Evolutionary conservation across 2,329 filamentous ascomycete genomes (phyloP).

Genomic region (Gnomoniopsis sp.): DNA sequence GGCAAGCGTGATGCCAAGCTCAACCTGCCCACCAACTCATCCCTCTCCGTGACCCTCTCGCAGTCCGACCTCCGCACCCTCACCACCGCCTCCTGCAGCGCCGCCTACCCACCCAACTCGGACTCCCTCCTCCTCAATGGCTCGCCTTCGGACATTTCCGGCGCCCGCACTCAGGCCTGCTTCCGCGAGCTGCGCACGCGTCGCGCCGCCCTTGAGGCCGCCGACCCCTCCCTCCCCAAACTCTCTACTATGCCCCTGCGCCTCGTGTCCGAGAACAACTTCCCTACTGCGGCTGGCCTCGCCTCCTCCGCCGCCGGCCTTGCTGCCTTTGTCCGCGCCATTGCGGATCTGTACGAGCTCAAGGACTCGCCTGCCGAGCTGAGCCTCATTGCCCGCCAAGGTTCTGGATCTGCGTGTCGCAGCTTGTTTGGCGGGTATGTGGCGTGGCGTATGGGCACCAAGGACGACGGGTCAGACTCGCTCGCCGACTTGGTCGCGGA

Average conservation of each 20-base stretch:
- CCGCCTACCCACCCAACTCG: slow-evolving; percentile 52
- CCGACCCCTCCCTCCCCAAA: slow-evolving; percentile 73
- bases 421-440: slow-evolving; percentile 94
- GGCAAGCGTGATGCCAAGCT: slow-evolving; percentile 92
- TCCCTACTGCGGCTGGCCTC: slow-evolving; percentile 93
- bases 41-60: slow-evolving; percentile 92
- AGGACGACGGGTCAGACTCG: slow-evolving; percentile 79
- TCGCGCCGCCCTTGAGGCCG: slow-evolving; percentile 70
- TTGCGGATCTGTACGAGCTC: slow-evolving; percentile 88
- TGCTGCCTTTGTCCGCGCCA: slow-evolving; percentile 72
- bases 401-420: slow-evolving; percentile 90
- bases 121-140: slow-evolving; percentile 83
- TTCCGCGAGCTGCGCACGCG: slow-evolving; percentile 80
- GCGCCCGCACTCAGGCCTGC: slow-evolving; percentile 90
- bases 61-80: slow-evolving; percentile 92
- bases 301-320: slow-evolving; percentile 69
- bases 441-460: slow-evolving; percentile 80
- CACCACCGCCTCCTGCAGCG: slow-evolving; percentile 89
- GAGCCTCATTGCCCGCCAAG: slow-evolving; percentile 85
- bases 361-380: slow-evolving; percentile 78
- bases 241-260: slow-evolving; percentile 74
- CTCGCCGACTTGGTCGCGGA: slow-evolving; percentile 84
- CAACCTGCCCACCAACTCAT: slow-evolving; percentile 97
- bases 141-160: slow-evolving; percentile 76
- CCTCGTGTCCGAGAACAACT: slow-evolving; percentile 97